Conservation (phyloP, 257 asterid species). For the Rauvolfia tetraphylla region DNA sequence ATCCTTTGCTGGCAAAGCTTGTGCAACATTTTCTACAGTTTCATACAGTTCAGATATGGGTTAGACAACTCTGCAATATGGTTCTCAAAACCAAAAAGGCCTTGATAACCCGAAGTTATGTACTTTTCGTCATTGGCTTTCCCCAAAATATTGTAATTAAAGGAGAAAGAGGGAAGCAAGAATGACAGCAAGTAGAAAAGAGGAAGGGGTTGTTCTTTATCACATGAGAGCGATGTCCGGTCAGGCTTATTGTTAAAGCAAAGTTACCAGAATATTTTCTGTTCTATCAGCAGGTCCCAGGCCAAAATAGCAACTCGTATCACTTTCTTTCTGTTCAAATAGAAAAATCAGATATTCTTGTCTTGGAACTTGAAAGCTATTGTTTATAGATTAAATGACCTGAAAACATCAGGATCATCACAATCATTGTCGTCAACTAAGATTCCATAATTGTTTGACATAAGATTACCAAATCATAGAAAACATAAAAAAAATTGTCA, state of each 20-base stretch:
- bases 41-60: not conserved
- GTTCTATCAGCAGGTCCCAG: not conserved
- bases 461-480: not conserved
- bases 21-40: too few relatives aligned
- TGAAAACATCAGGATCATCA: not conserved
- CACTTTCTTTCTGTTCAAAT: not conserved
- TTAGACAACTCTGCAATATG: too few relatives aligned
- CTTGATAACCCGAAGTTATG: not conserved
- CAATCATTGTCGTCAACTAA: not conserved
- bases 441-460: not conserved
- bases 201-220: not conserved
- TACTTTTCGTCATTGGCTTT: not conserved
- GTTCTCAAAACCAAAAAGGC: too few relatives aligned
- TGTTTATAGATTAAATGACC: not conserved
- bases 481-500: not conserved
- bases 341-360: not conserved
- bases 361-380: not conserved
- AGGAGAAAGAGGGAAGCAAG: not conserved
- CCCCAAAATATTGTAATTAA: not conserved
- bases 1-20: not conserved
- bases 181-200: not conserved
- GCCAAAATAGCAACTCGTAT: not conserved
- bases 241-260: not conserved
- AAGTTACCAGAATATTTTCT: not conserved
- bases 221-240: not conserved